Evolutionary conservation across 2,329 filamentous ascomycete species (phyloP), one percentile per base, ranked within the genome.

Genomic region (Tolypocladium ophioglossoides): DNA sequence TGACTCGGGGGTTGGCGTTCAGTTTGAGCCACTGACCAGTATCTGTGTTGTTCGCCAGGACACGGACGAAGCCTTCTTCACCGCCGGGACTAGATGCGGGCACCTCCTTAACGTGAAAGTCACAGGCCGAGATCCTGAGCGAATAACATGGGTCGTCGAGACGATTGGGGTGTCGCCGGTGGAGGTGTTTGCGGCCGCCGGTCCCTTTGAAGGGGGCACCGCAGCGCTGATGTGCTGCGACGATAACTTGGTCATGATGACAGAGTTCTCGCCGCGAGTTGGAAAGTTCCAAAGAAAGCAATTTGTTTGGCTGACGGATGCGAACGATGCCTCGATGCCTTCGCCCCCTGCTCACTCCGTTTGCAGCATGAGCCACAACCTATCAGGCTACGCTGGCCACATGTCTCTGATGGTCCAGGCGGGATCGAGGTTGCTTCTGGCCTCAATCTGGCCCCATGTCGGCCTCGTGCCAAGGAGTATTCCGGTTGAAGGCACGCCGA

Each of bases 271-370:
- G 18, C 54, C 57, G 37, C 50, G 51, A 20, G 44, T 59, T 14
- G 58, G 57, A 8, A 64, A 57, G 24, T 77, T 76, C 52, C 65
- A 68, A 50, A 64, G 66, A 2, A 78, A 73, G 55, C 66, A 72
- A 14, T 70, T 70, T 49, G 70, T 85, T 16, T 81, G 77, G 73
- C 69, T 77, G 2, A 77, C 77, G 2, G 78, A 83, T 59, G 71
- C 71, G 1, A 71, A 70, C 37, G 73, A 80, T 46, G 63, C 70
- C 9, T 73, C 70, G 37, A 69, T 77, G 57, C 62, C 67, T 10
- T 72, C 78, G 4, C 75, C 78, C 2, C 69, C 70, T 2, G 70
- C 84, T 12, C 74, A 75, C 52, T 76, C 74, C 2, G 72, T 76
- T 4, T 68, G 74, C 10, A 74, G 70, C 35, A 64, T 82, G 14